Percentiles rank a stretch among this genome's conserved stretches.
Evolutionary conservation across 1,284 basidiomycete species (phyloP).

Genomic region (Puccinia triticina): DNA sequence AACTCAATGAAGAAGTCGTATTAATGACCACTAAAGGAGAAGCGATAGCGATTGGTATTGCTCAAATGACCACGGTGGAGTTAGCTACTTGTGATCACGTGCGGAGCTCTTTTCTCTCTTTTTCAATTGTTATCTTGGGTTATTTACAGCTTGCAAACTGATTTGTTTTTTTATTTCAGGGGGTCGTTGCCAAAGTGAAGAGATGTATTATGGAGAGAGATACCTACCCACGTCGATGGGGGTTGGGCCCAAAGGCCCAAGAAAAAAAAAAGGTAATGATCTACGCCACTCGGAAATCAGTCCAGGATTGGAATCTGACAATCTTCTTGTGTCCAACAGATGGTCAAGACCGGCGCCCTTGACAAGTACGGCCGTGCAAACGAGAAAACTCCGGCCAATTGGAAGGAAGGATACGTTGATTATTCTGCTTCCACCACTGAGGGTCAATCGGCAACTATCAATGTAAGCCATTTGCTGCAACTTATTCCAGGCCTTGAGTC

Average conservation of each 20-base stretch:
- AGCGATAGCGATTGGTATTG: conserved; percentile 88
- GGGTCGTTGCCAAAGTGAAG: conserved; percentile 98
- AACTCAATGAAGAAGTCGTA: conserved; percentile 94
- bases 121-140: not conserved
- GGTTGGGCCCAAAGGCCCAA: conserved; percentile 89
- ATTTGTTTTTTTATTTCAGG: not conserved
- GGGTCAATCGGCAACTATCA: conserved; percentile 56
- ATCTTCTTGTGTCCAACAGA: conserved; percentile 55
- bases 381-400: conserved; percentile 85
- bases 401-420: conserved; percentile 92
- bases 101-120: not conserved
- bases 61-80: conserved; percentile 99
- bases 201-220: conserved; percentile 99
- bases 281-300: not conserved
- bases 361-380: conserved; percentile 93
- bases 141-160: not conserved
- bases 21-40: conserved; percentile 99
- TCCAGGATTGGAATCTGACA: not conserved
- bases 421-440: conserved; percentile 66
- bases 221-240: conserved; percentile 97
- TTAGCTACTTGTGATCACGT: conserved; percentile 95
- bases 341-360: conserved; percentile 93
- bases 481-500: conserved; percentile 18
- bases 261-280: conserved; percentile 83
- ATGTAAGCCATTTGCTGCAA: conserved; percentile 52